Percentiles rank a stretch among this genome's conserved stretches.
Conservation (phyloP, 1,139 yeast genomes). For the Suhomyces kunorum region DNA sequence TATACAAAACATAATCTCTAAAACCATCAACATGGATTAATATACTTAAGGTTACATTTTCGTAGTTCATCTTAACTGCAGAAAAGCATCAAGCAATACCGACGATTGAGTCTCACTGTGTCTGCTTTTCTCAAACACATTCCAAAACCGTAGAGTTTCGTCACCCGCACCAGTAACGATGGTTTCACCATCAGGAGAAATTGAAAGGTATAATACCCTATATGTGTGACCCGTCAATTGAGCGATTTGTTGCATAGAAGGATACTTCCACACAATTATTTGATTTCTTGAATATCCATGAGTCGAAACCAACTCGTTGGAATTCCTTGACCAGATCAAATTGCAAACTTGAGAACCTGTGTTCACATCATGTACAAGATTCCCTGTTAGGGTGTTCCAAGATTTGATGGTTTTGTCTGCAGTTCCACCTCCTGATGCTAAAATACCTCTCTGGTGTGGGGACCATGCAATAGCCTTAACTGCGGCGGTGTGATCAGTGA, state of each 20-base stretch:
- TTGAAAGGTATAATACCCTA: constrained; percentile 82
- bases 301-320: constrained; percentile 89
- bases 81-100: constrained; percentile 74
- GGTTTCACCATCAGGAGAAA: constrained; percentile 97
- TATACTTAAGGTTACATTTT: constrained; percentile 3
- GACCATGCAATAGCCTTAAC: constrained; percentile 98
- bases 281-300: constrained; percentile 95
- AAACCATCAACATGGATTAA: constrained; percentile 2
- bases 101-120: constrained; percentile 59
- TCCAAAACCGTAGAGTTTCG: constrained; percentile 93
- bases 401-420: constrained; percentile 88
- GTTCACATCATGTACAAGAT: constrained; percentile 72
- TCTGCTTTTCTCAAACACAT: constrained; percentile 77
- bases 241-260: constrained; percentile 89
- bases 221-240: constrained; percentile 93
- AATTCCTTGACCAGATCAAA: constrained; percentile 87
- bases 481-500: constrained; percentile 88
- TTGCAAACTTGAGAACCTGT: constrained; percentile 97
- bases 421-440: constrained; percentile 98
- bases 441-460: constrained; percentile 90
- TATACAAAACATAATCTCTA: constrained; percentile 1
- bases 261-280: constrained; percentile 92
- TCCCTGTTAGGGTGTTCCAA: constrained; percentile 88
- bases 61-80: constrained; percentile 58
- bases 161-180: constrained; percentile 99